These are phyloP conservation scores for Tricholoma hemisulphureum DNA, from an alignment of 768 basidiomycete genomes.

Conservation along the genomic window DNA sequence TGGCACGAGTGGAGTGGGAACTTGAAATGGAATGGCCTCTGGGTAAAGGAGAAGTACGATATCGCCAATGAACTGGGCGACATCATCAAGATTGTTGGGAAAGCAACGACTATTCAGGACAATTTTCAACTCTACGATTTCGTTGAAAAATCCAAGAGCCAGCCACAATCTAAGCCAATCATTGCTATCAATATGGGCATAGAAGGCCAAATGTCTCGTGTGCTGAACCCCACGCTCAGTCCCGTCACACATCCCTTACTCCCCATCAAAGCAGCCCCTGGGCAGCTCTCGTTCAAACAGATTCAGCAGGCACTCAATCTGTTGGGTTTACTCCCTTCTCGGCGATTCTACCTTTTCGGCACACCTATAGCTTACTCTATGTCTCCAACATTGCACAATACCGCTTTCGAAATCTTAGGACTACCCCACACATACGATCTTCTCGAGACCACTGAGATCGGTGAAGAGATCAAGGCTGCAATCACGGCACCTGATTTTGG, in stretches of 20 bases:
- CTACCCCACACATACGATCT: constrained; percentile 80
- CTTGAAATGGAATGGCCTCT: constrained; percentile 73
- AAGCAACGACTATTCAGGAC: constrained; percentile 69
- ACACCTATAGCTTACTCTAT: constrained; percentile 85
- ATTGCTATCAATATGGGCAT: constrained; percentile 94
- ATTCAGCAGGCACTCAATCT: constrained; percentile 82
- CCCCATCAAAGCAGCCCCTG: constrained; percentile 87
- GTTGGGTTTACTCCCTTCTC: constrained; percentile 72
- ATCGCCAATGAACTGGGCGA: constrained; percentile 71
- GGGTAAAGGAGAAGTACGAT: constrained; percentile 68
- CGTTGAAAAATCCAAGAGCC: constrained; percentile 43
- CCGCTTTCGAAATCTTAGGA: constrained; percentile 76
- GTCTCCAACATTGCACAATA: constrained; percentile 93
- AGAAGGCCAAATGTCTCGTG: constrained; percentile 86
- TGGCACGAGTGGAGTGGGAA: constrained; percentile 93
- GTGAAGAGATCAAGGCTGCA: constrained; percentile 60
- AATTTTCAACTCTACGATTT: constrained; percentile 81
- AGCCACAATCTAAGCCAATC: constrained; percentile 67
- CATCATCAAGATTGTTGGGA: constrained; percentile 90
- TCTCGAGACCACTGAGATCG: constrained; percentile 70
- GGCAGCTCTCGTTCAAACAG: constrained; percentile 86
- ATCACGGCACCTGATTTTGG: constrained; percentile 76
- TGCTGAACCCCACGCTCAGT: constrained; percentile 82
- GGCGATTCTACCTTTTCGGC: constrained; percentile 84
- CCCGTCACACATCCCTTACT: constrained; percentile 89